Percentiles rank a stretch among this genome's conserved stretches.
Evolutionary conservation across 257 asterid species (phyloP).

Genomic region (Nicotiana tabacum): DNA sequence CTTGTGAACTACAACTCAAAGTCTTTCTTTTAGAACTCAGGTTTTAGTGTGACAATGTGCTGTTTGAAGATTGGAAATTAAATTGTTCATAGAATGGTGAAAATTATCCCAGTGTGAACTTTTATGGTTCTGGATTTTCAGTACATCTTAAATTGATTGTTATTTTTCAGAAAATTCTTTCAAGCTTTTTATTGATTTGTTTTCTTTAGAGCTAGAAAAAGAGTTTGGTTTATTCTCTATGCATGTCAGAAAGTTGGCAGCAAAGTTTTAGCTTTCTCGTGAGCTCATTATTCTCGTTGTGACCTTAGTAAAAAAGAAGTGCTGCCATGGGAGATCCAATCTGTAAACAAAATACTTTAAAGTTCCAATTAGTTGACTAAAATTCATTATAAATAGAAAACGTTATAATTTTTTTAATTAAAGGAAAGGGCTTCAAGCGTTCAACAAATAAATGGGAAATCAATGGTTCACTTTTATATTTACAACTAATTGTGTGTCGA

Average conservation of each 20-base stretch:
- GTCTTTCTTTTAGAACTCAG: neutral
- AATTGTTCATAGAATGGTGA: neutral
- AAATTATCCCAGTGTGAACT: neutral
- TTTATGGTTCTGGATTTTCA: neutral
- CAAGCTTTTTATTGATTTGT: neutral
- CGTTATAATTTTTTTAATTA: neutral
- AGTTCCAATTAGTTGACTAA: neutral
- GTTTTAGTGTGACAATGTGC: neutral
- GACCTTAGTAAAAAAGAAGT: neutral
- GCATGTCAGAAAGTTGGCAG: neutral
- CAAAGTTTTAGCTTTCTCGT: neutral
- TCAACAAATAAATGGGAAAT: neutral
- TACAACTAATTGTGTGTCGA: neutral
- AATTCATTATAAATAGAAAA: neutral
- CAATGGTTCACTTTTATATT: neutral
- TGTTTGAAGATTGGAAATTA: neutral
- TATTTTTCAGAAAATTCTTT: neutral
- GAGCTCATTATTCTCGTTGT: neutral
- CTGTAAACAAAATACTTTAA: neutral
- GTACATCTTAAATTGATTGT: neutral
- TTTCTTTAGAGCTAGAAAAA: neutral
- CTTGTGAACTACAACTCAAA: neutral
- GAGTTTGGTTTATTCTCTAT: neutral
- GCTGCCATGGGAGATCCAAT: neutral
- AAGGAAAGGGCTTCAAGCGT: neutral